phyloP scores from a whole-genome alignment of 2,329 filamentous ascomycete species.

The Madurella mycetomatis region DNA sequence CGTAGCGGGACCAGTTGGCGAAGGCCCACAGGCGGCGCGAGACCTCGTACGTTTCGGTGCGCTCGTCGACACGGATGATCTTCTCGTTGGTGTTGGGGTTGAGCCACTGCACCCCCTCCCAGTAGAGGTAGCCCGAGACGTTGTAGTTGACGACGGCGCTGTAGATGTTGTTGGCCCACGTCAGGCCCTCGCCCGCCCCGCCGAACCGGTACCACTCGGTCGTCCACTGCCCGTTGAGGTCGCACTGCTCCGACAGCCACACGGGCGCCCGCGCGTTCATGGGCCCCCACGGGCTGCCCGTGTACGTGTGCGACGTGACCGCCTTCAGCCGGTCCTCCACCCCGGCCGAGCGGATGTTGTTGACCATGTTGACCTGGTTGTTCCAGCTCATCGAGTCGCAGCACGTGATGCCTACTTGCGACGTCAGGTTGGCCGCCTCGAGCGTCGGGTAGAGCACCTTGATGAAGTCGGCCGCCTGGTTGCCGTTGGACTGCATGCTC shows the following conservation, averaged over 20 bases:
- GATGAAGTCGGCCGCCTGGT: conserved; percentile 55
- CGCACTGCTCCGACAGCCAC: conserved; percentile 51
- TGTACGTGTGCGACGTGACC: conserved; percentile 40
- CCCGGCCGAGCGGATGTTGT: conserved; percentile 32
- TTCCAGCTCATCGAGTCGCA: conserved; percentile 39
- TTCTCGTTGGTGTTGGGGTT: conserved; percentile 35
- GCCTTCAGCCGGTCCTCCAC: conserved; percentile 32
- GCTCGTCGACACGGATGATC: conserved; percentile 30
- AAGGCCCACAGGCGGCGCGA: conserved; percentile 38
- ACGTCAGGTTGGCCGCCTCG: conserved; percentile 22
- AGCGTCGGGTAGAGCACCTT: conserved; percentile 42
- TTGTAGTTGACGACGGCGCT: conserved; percentile 46
- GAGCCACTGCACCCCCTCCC: conserved; percentile 42
- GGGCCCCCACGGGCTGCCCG: conserved; percentile 36
- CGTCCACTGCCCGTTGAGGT: conserved; percentile 41
- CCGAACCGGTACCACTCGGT: conserved; percentile 45
- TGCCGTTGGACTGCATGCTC: conserved; percentile 68
- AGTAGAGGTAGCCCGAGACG: conserved; percentile 51
- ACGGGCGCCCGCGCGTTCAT: conserved; percentile 40
- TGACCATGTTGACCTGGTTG: conserved; percentile 34
- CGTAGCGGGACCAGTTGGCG: conserved; percentile 37
- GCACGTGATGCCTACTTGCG: conserved; percentile 35
- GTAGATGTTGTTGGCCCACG: conserved; percentile 53
- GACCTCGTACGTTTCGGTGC: conserved; percentile 32
- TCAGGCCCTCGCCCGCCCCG: conserved; percentile 47